Evolutionary conservation across 495 filamentous ascomycete genomes (phyloP).

Genomic region (Annulohypoxylon bovei): DNA sequence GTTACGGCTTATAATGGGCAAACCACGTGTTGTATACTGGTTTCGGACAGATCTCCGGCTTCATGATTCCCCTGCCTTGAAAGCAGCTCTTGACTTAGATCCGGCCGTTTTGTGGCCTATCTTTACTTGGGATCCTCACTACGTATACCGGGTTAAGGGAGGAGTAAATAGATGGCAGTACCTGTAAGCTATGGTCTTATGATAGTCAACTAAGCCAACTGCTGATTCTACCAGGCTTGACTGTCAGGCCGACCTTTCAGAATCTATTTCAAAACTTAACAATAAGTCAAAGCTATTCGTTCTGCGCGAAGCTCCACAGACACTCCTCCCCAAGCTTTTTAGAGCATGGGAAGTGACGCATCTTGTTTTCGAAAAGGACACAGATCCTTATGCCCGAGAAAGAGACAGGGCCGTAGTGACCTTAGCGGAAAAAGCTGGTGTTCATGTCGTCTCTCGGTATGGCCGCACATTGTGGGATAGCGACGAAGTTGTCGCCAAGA

Average conservation of each 20-base stretch:
- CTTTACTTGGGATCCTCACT: constrained; percentile 79
- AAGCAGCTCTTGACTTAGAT: constrained; percentile 69
- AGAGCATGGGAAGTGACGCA: constrained; percentile 73
- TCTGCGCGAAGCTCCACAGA: constrained; percentile 73
- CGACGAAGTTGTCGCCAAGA: constrained; percentile 69
- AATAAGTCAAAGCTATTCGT: constrained; percentile 71
- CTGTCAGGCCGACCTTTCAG: constrained; percentile 71
- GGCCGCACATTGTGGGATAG: constrained; percentile 75
- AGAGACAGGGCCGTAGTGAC: constrained; percentile 65
- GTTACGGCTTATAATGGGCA: constrained; percentile 38
- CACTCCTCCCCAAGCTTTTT: constrained; percentile 72
- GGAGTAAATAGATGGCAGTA: constrained; percentile 75
- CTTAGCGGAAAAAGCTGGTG: constrained; percentile 68
- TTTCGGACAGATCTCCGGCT: constrained; percentile 77
- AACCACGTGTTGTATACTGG: constrained; percentile 75
- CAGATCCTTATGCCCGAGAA: constrained; percentile 71
- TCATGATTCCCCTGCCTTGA: constrained; percentile 75
- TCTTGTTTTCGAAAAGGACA: constrained; percentile 78
- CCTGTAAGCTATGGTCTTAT: constrained; percentile 50
- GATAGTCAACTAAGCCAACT: neutral
- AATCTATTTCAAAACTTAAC: constrained; percentile 68
- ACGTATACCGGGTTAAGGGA: constrained; percentile 72
- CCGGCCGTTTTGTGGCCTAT: constrained; percentile 71
- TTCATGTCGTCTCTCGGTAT: constrained; percentile 66
- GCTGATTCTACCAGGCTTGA: constrained; percentile 59